These are phyloP conservation scores for Pilaira anomala DNA, from an alignment of 192 early-diverging fungal genomes.

Conservation along the genomic window DNA sequence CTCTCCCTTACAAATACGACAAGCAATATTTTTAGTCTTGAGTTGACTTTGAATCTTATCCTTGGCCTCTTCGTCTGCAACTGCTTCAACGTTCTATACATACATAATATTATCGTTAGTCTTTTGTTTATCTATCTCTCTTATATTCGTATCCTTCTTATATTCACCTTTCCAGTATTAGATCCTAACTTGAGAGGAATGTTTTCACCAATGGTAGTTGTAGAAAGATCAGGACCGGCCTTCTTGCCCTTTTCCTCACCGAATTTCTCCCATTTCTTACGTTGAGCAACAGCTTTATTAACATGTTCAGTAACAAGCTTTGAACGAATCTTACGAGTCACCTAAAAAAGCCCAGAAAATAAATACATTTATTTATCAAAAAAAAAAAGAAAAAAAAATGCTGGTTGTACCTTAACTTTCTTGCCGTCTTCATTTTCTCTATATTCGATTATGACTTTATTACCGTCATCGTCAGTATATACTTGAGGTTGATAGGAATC, in stretches of 20 bases:
- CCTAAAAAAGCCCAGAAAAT: no score
- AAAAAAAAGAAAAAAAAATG: not conserved
- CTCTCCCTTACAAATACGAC: constrained; percentile 95
- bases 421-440: constrained; percentile 87
- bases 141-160: not conserved
- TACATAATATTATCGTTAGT: not conserved
- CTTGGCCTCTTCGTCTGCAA: constrained; percentile 63
- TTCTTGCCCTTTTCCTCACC: constrained; percentile 76
- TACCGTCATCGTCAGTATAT: constrained; percentile 72
- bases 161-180: constrained; percentile 53
- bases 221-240: constrained; percentile 82
- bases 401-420: constrained; percentile 71
- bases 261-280: constrained; percentile 94
- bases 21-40: constrained; percentile 81
- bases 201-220: constrained; percentile 86
- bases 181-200: constrained; percentile 81
- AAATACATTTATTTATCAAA: not conserved
- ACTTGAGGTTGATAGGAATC: constrained; percentile 40
- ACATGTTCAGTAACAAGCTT: constrained; percentile 77
- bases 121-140: not conserved
- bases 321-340: constrained; percentile 78
- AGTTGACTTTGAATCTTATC: constrained; percentile 51
- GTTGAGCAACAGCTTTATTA: constrained; percentile 85
- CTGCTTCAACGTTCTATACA: constrained; percentile 27
- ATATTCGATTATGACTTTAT: constrained; percentile 80